Evolutionary conservation across 768 basidiomycete genomes (phyloP).

Genomic region (Mycena belliarum): DNA sequence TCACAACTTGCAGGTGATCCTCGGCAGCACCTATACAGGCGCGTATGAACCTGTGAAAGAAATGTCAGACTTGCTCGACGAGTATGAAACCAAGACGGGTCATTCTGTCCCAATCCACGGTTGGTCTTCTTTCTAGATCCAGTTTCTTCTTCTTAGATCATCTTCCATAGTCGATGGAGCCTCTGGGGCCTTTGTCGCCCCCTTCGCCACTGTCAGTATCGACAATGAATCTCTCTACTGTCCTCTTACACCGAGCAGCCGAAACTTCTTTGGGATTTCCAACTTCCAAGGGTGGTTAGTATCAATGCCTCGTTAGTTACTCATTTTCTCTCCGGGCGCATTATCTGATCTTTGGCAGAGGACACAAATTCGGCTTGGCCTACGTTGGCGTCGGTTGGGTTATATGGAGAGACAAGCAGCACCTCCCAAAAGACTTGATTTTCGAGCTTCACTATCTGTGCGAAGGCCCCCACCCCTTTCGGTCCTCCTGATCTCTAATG

Average conservation of each 20-base stretch:
- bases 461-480: too few relatives aligned
- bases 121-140: slow-evolving; percentile 44
- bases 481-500: neutral
- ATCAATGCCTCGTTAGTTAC: slow-evolving; percentile 54
- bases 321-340: neutral
- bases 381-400: slow-evolving; percentile 72
- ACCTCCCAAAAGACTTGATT: slow-evolving; percentile 69
- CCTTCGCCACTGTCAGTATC: slow-evolving; percentile 47
- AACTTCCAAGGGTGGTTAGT: slow-evolving; percentile 58
- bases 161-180: slow-evolving; percentile 56
- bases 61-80: slow-evolving; percentile 74
- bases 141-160: too few relatives aligned
- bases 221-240: accelerated
- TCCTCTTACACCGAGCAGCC: slow-evolving; percentile 38
- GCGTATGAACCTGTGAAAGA: slow-evolving; percentile 82
- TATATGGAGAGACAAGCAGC: slow-evolving; percentile 63
- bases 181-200: slow-evolving; percentile 68
- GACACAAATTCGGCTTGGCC: slow-evolving; percentile 59
- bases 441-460: slow-evolving; percentile 63
- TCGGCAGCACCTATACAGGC: slow-evolving; percentile 60
- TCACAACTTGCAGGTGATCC: slow-evolving; percentile 40
- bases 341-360: slow-evolving; percentile 33
- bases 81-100: slow-evolving; percentile 63
- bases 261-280: slow-evolving; percentile 63
- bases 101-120: slow-evolving; percentile 69